Evolutionary conservation across 768 basidiomycete genomes (phyloP).

Genomic region (Serendipita indica): DNA sequence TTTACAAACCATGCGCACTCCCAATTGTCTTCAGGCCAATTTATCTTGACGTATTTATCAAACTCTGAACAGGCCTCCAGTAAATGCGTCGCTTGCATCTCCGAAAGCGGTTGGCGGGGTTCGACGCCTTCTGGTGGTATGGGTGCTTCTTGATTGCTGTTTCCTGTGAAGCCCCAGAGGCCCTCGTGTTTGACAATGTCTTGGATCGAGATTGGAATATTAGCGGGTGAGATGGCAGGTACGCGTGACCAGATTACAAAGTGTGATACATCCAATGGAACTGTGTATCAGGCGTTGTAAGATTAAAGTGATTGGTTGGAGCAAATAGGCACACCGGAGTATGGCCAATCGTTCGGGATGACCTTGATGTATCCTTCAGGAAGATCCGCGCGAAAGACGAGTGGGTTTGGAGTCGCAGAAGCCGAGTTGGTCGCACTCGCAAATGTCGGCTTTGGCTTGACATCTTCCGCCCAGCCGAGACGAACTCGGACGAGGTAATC

Average conservation of each 20-base stretch:
- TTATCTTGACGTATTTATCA: constrained; percentile 41
- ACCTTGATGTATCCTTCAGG: constrained; percentile 47
- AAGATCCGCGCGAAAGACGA: constrained; percentile 43
- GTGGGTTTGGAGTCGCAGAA: constrained; percentile 14
- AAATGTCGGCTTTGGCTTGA: not conserved
- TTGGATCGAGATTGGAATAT: constrained; percentile 28
- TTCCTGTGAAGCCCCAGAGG: constrained; percentile 65
- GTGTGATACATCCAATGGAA: constrained; percentile 61
- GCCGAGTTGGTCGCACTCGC: not conserved
- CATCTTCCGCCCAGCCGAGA: constrained; percentile 47
- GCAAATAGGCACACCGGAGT: constrained; percentile 40
- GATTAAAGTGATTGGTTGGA: not conserved
- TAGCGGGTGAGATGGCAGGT: constrained; percentile 47
- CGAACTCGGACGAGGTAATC: constrained; percentile 55
- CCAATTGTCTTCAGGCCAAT: constrained; percentile 64
- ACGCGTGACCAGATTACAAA: constrained; percentile 63
- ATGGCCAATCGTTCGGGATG: constrained; percentile 79
- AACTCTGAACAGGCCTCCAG: constrained; percentile 41
- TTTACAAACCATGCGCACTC: constrained; percentile 90
- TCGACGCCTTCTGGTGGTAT: constrained; percentile 44
- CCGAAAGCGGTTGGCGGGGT: constrained; percentile 35
- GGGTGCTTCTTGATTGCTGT: constrained; percentile 22
- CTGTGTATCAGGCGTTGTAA: constrained; percentile 22
- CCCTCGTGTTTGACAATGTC: constrained; percentile 55
- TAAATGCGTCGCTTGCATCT: constrained; percentile 10